Percentiles rank a stretch among this genome's conserved stretches.
Evolutionary conservation across 2,329 filamentous ascomycete genomes (phyloP).

Genomic region (Claviceps cyperi): DNA sequence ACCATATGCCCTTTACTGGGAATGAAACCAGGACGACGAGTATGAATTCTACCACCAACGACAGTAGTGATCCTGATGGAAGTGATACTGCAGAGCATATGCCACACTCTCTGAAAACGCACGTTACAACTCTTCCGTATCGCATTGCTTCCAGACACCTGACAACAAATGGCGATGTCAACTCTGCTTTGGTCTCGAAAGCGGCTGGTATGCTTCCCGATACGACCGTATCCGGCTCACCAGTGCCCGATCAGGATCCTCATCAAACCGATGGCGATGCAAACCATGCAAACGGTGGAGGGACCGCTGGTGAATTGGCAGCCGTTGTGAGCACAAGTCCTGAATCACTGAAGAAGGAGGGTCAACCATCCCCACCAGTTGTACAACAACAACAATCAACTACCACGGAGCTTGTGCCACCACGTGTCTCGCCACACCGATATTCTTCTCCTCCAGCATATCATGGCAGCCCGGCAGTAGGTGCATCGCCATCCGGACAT

Average conservation of each 20-base stretch:
- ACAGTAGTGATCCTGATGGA: slow-evolving; percentile 27
- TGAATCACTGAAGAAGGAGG: slow-evolving; percentile 1
- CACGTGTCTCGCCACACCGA: slow-evolving; percentile 31
- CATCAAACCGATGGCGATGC: neutral
- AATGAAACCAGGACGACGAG: slow-evolving; percentile 32
- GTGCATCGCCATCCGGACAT: slow-evolving; percentile 33
- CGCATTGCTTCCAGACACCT: slow-evolving; percentile 14
- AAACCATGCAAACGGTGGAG: slow-evolving; percentile 1
- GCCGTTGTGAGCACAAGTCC: neutral
- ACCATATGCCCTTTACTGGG: slow-evolving; percentile 28
- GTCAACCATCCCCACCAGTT: neutral
- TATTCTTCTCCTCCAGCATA: slow-evolving; percentile 52
- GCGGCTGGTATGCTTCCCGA: neutral
- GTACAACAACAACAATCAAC: slow-evolving; percentile 2
- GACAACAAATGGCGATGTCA: slow-evolving; percentile 10
- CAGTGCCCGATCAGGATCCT: neutral
- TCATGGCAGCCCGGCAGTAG: slow-evolving; percentile 22
- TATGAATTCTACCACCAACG: slow-evolving; percentile 46
- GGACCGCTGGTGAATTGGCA: neutral
- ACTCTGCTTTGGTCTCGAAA: neutral
- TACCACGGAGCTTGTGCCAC: slow-evolving; percentile 3
- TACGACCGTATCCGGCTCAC: neutral
- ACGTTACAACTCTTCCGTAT: slow-evolving; percentile 15
- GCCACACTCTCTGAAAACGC: slow-evolving; percentile 11
- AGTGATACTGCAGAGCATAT: slow-evolving; percentile 14